phyloP scores from a whole-genome alignment of 495 filamentous ascomycete species.

The Hyaloscypha variabilis region DNA sequence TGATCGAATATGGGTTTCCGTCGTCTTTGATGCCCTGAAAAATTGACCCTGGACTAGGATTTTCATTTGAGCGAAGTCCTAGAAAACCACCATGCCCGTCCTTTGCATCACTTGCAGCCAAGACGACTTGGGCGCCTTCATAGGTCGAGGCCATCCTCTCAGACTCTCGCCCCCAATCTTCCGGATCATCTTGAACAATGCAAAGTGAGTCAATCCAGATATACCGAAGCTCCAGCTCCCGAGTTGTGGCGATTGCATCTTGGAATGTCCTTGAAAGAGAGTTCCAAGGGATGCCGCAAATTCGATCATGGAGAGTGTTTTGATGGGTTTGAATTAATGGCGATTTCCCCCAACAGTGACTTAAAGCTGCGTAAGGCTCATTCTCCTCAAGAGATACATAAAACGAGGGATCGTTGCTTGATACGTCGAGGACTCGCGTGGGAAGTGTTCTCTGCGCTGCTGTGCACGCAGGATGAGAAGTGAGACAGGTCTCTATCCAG shows the following conservation, averaged over 20 bases:
- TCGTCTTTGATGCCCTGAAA: neutral
- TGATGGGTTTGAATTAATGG: neutral
- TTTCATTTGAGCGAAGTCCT: neutral
- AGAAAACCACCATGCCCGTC: neutral
- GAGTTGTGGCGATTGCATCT: slow-evolving; percentile 8
- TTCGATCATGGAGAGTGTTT: neutral
- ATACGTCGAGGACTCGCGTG: neutral
- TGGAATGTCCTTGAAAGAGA: slow-evolving; percentile 13
- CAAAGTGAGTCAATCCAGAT: slow-evolving; percentile 22
- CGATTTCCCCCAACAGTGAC: slow-evolving; percentile 9
- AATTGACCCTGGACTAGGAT: neutral
- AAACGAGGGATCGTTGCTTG: neutral
- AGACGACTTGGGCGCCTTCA: neutral
- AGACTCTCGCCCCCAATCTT: slow-evolving; percentile 4
- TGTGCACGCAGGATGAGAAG: neutral
- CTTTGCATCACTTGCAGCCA: slow-evolving; percentile 1
- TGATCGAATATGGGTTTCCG: neutral
- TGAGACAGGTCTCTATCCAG: neutral
- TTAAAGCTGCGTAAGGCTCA: neutral
- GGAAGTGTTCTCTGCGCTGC: neutral
- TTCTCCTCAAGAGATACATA: neutral
- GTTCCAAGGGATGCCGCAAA: neutral
- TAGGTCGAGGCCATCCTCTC: slow-evolving; percentile 7
- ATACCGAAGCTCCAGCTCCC: slow-evolving; percentile 11
- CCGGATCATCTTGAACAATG: slow-evolving; percentile 5